Percentiles rank a stretch among this genome's conserved stretches.
Evolutionary conservation across 306 rosid species (phyloP).

Genomic region (Alnus rubra): DNA sequence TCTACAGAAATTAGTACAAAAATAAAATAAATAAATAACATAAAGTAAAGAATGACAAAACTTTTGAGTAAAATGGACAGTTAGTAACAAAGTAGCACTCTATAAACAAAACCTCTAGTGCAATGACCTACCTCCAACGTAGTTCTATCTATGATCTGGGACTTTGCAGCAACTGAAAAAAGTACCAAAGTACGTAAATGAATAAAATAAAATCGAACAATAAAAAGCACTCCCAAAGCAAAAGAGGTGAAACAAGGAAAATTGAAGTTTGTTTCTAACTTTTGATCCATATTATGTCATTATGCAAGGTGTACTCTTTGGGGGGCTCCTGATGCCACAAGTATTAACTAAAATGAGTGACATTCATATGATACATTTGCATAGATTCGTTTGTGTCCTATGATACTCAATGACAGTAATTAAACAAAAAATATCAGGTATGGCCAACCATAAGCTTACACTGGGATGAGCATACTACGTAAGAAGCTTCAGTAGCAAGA

Average conservation of each 20-base stretch:
- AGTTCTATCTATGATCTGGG: slow-evolving; percentile 19
- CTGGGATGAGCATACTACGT: slow-evolving; percentile 35
- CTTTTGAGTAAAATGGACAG: not conserved
- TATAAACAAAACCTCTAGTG: not conserved
- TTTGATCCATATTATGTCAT: not conserved
- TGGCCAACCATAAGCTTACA: slow-evolving; percentile 30
- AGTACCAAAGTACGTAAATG: not conserved
- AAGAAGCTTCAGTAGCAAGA: slow-evolving; percentile 43
- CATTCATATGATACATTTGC: not conserved
- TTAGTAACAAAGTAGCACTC: not conserved
- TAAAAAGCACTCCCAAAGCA: not conserved
- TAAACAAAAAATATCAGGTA: not conserved
- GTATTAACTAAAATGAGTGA: not conserved
- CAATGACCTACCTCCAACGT: slow-evolving; percentile 30
- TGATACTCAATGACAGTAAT: not conserved
- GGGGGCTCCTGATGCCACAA: not conserved
- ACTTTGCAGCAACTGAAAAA: slow-evolving; percentile 29
- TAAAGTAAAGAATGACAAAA: not conserved
- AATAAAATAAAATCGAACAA: not conserved
- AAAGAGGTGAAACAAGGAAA: not conserved
- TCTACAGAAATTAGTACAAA: slow-evolving; percentile 23
- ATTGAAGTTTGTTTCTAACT: not conserved
- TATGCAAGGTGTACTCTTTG: not conserved
- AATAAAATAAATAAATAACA: no score
- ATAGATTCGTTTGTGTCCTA: not conserved